Conservation (phyloP, 1,284 basidiomycete genomes). For the Stereum hirsutum region DNA sequence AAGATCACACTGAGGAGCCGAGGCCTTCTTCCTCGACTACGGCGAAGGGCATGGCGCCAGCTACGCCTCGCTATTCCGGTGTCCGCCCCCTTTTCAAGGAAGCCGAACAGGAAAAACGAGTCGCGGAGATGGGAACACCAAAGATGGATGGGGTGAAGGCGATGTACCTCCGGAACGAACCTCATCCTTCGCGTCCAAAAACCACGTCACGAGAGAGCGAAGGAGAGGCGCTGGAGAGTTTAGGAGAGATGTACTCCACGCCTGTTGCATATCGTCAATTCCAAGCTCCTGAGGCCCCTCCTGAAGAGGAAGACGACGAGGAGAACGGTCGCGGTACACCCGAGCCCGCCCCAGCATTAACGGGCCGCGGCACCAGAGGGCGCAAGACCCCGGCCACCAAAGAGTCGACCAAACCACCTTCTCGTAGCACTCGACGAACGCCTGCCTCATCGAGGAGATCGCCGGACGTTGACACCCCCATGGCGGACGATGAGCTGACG, state of each 20-base stretch:
- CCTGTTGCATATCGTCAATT: slow-evolving; percentile 16
- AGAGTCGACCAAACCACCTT: not conserved
- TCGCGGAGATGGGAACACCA: slow-evolving; percentile 20
- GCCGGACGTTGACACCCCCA: slow-evolving; percentile 8
- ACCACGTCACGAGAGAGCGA: no score
- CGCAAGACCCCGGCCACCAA: not conserved
- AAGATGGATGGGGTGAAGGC: slow-evolving; percentile 25
- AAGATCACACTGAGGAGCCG: slow-evolving; percentile 4
- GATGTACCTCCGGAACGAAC: slow-evolving; percentile 20
- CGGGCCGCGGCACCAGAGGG: not conserved
- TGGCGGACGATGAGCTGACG: slow-evolving; percentile 15
- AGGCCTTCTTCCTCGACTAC: slow-evolving; percentile 5
- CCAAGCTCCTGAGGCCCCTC: slow-evolving; percentile 1
- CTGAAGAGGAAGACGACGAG: not conserved
- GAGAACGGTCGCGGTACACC: not conserved
- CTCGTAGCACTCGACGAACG: not conserved
- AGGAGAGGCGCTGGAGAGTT: no score
- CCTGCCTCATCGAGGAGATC: not conserved
- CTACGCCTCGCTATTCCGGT: slow-evolving; percentile 23
- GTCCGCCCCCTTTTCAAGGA: slow-evolving; percentile 25
- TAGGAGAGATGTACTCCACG: slow-evolving; percentile 25
- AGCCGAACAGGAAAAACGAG: not conserved
- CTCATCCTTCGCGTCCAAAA: slow-evolving; percentile 17
- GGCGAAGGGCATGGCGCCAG: slow-evolving; percentile 5
- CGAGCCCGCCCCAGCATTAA: not conserved